Evolutionary conservation across 2,329 filamentous ascomycete species (phyloP).

Genomic region (Coleophoma crateriformis): DNA sequence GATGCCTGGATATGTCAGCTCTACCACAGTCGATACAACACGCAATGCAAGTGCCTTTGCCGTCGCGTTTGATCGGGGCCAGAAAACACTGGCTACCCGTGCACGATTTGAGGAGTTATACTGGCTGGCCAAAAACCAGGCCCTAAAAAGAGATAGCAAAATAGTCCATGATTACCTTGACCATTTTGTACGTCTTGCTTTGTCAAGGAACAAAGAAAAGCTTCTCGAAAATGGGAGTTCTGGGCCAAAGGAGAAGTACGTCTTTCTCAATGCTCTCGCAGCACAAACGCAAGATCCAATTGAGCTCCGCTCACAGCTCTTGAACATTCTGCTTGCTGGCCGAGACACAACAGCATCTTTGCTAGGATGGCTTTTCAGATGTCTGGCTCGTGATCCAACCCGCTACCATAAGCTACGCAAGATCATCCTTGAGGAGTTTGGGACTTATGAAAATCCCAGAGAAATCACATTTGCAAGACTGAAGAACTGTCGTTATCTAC

Average conservation of each 20-base stretch:
- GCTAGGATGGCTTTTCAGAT: conserved; percentile 41
- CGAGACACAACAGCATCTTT: conserved; percentile 52
- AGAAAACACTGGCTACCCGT: conserved; percentile 18
- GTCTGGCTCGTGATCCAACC: conserved; percentile 33
- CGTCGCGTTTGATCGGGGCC: conserved; percentile 40
- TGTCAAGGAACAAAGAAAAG: conserved; percentile 19
- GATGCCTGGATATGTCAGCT: conserved; percentile 1
- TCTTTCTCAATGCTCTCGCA: conserved; percentile 53
- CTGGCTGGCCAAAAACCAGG: conserved; percentile 25
- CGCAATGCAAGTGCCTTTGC: conserved; percentile 32
- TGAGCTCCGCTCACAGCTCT: conserved; percentile 43
- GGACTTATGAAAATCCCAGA: conserved; percentile 22
- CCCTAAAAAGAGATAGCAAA: conserved; percentile 17
- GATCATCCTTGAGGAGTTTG: conserved; percentile 31
- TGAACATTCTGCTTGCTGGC: conserved; percentile 51
- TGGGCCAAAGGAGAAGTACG: conserved; percentile 25
- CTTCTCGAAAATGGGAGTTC: conserved; percentile 20
- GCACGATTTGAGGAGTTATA: conserved; percentile 12
- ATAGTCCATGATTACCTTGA: conserved; percentile 38
- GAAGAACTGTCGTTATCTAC: conserved; percentile 23
- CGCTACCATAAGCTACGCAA: conserved; percentile 37
- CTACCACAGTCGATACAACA: background rate
- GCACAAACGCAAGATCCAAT: conserved; percentile 37
- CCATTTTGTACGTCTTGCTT: conserved; percentile 36
- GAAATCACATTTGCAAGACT: conserved; percentile 21